Percentiles rank a stretch among this genome's conserved stretches.
Evolutionary conservation across 345 rosid species (phyloP).

Genomic region (Eutrema japonicum): DNA sequence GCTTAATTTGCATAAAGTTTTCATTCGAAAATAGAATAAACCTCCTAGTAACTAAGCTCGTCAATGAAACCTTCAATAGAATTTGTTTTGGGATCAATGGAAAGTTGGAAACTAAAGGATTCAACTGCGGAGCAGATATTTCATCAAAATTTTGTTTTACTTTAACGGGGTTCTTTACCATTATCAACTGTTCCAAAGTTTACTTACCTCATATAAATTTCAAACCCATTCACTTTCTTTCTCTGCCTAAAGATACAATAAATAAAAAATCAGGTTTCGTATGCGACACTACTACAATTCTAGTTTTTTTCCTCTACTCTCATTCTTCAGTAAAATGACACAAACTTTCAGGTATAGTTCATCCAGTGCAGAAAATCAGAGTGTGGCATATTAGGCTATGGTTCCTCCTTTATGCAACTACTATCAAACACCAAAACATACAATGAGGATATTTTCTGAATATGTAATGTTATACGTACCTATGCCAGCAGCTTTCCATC

Average conservation of each 20-base stretch:
- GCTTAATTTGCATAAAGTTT: neutral
- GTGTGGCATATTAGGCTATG: neutral
- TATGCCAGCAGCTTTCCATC: constrained; percentile 92
- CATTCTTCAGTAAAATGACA: constrained; percentile 19
- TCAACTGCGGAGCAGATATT: neutral
- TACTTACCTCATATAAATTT: neutral
- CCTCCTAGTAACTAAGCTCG: no score
- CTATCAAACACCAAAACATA: neutral
- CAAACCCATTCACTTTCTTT: neutral
- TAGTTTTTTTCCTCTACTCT: neutral
- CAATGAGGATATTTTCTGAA: neutral
- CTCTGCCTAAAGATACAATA: neutral
- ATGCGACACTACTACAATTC: neutral
- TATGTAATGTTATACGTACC: constrained; percentile 50
- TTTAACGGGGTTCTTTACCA: neutral
- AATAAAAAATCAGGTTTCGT: neutral
- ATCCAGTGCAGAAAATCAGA: constrained; percentile 5
- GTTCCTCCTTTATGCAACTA: constrained; percentile 9
- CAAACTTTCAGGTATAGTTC: constrained; percentile 6
- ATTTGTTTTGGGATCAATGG: neutral
- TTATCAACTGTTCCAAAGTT: neutral
- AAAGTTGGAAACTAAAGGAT: neutral
- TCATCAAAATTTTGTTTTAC: no score
- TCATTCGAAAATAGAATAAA: neutral
- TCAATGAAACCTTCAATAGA: neutral